These are phyloP conservation scores for Globisporangium recalcitrans DNA, from an alignment of 352 stramenopile species.

Conservation along the genomic window DNA sequence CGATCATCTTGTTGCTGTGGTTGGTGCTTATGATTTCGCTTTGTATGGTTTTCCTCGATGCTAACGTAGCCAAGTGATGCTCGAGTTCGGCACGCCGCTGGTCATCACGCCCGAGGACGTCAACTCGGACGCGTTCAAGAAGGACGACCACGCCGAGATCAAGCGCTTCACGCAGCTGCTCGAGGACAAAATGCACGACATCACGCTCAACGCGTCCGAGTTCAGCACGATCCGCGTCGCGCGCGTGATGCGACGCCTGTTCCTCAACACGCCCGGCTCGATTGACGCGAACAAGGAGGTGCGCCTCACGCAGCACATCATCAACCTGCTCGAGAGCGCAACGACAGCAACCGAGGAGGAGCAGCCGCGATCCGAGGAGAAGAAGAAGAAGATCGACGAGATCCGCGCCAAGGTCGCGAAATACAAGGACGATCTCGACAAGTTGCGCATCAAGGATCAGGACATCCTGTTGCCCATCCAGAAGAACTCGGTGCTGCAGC, in stretches of 20 bases:
- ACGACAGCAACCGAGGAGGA: slow-evolving; percentile 23
- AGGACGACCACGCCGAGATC: slow-evolving; percentile 31
- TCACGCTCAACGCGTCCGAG: slow-evolving; percentile 61
- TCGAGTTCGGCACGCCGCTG: slow-evolving; percentile 68
- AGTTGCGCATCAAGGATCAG: slow-evolving; percentile 61
- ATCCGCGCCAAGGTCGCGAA: slow-evolving; percentile 47
- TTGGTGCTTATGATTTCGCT: not conserved
- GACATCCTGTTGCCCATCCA: slow-evolving; percentile 48
- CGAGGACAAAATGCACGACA: slow-evolving; percentile 37
- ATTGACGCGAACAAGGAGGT: slow-evolving; percentile 72
- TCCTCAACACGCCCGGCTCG: slow-evolving; percentile 49
- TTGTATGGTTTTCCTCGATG: not conserved
- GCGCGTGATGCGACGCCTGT: slow-evolving; percentile 63
- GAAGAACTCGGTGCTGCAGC: slow-evolving; percentile 45
- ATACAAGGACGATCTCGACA: slow-evolving; percentile 58
- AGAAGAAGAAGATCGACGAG: slow-evolving; percentile 29
- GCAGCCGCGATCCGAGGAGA: no score
- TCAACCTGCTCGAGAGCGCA: slow-evolving; percentile 58
- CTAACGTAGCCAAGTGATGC: slow-evolving; percentile 45
- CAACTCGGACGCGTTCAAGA: slow-evolving; percentile 26
- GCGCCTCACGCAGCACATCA: slow-evolving; percentile 70
- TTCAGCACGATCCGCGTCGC: slow-evolving; percentile 59
- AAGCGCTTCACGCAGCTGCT: slow-evolving; percentile 37
- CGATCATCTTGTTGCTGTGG: no score
- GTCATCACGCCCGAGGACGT: slow-evolving; percentile 35